A percentile compares a stretch with the other conserved stretches of the same genome.
phyloP scores from a whole-genome alignment of 805 yeast species.

The Starmera pachycereana region DNA sequence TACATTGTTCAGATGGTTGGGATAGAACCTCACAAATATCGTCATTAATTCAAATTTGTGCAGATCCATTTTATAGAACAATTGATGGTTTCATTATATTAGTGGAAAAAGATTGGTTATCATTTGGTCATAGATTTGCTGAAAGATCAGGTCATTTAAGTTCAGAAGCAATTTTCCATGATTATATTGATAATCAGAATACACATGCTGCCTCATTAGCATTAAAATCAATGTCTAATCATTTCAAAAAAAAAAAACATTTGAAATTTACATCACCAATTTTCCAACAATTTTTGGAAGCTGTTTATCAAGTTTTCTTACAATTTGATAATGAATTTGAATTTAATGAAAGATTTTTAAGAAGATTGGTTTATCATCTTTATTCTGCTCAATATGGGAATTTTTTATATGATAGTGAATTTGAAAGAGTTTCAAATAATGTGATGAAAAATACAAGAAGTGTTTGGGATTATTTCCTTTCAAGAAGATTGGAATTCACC shows the following conservation, averaged over 20 bases:
- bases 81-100: conserved; percentile 77
- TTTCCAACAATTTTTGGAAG: conserved; percentile 89
- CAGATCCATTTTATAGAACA: conserved; percentile 87
- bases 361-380: conserved; percentile 76
- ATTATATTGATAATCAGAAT: conserved; percentile 17
- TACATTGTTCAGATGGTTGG: conserved; percentile 99
- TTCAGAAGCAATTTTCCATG: conserved; percentile 38
- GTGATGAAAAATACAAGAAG: conserved; percentile 48
- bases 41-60: conserved; percentile 72
- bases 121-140: conserved; percentile 86
- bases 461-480: conserved; percentile 90
- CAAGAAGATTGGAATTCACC: conserved; percentile 60
- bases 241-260: conserved; percentile 37
- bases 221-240: conserved; percentile 38
- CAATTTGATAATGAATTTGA: conserved; percentile 73
- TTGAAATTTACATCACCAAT: conserved; percentile 73
- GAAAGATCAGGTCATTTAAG: conserved; percentile 75
- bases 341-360: conserved; percentile 78
- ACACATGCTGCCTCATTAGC: conserved; percentile 28
- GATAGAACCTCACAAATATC: conserved; percentile 89
- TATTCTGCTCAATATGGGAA: conserved; percentile 95
- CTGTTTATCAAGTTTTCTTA: conserved; percentile 66
- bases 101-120: conserved; percentile 90
- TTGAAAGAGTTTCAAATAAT: conserved; percentile 39
- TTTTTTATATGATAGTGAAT: conserved; percentile 68